Conservation (phyloP, 2,329 filamentous ascomycete species). For the Blastomyces parvus region DNA sequence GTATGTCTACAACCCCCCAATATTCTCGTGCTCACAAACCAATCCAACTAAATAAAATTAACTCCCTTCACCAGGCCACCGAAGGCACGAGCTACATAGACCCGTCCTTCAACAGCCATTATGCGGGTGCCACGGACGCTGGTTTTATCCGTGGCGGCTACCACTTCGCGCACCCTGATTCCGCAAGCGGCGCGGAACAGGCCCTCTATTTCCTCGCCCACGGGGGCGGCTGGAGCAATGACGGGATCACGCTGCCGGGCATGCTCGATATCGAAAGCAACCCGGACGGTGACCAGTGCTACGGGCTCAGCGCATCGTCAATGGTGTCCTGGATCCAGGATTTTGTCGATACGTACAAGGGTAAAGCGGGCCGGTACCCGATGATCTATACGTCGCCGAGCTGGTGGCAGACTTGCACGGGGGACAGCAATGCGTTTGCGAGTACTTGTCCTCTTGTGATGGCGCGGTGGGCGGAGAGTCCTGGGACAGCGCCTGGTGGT, state of each 20-base stretch:
- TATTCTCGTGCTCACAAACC: too few species aligned
- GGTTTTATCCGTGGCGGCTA: conserved; percentile 48
- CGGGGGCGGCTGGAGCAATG: conserved; percentile 46
- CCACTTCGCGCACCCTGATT: conserved; percentile 45
- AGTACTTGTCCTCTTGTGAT: conserved; percentile 42
- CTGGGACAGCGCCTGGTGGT: conserved; percentile 42
- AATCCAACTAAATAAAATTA: background rate
- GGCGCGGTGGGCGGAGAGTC: conserved; percentile 36
- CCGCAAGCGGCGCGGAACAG: conserved; percentile 39
- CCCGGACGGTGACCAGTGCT: conserved; percentile 35
- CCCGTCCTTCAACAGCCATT: conserved; percentile 42
- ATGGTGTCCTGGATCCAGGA: conserved; percentile 47
- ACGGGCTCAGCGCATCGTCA: conserved; percentile 36
- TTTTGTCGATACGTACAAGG: conserved; percentile 45
- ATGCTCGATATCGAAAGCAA: conserved; percentile 48
- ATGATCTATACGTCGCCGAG: conserved; percentile 46
- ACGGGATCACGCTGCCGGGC: conserved; percentile 48
- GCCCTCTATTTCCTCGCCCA: conserved; percentile 45
- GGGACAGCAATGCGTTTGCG: conserved; percentile 40
- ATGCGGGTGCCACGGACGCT: conserved; percentile 42
- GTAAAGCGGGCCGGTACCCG: conserved; percentile 40
- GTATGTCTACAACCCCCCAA: conserved; percentile 16
- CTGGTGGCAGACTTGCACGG: conserved; percentile 49
- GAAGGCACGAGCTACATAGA: conserved; percentile 43
- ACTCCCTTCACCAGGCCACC: conserved; percentile 35